Evolutionary conservation across 2,329 filamentous ascomycete genomes (phyloP).

Genomic region (Huntiella abstrusa): DNA sequence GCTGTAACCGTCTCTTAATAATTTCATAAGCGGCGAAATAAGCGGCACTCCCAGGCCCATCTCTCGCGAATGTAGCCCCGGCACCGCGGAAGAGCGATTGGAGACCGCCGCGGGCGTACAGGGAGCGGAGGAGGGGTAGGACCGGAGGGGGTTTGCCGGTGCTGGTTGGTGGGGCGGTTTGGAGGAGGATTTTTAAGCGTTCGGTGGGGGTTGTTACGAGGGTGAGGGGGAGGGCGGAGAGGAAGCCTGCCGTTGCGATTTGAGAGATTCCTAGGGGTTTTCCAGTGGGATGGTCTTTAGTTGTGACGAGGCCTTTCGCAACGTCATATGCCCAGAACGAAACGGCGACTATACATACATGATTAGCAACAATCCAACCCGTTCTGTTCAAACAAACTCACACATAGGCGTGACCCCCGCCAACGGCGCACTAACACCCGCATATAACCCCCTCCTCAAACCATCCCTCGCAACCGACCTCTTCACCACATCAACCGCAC

Average conservation of each 20-base stretch:
- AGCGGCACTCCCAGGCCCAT: conserved; percentile 79
- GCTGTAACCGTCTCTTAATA: conserved; percentile 74
- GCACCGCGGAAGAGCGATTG: conserved; percentile 84
- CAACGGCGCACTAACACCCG: conserved; percentile 86
- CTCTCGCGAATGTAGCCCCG: conserved; percentile 77
- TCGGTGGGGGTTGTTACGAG: conserved; percentile 97
- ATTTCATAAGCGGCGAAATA: conserved; percentile 98
- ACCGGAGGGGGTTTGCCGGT: conserved; percentile 83
- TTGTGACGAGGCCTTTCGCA: conserved; percentile 71
- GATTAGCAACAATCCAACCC: not conserved
- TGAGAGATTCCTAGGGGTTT: conserved; percentile 67
- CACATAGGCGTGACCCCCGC: conserved; percentile 98
- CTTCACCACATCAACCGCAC: conserved; percentile 77
- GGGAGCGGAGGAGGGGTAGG: conserved; percentile 74
- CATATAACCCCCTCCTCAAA: conserved; percentile 64
- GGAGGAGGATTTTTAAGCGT: conserved; percentile 94
- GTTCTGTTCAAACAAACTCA: conserved; percentile 30
- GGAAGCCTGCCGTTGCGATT: conserved; percentile 83
- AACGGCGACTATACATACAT: conserved; percentile 39
- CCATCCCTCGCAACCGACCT: conserved; percentile 82
- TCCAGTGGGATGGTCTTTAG: conserved; percentile 41
- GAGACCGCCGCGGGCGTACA: conserved; percentile 80
- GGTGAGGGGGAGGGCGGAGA: conserved; percentile 95
- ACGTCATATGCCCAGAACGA: conserved; percentile 82
- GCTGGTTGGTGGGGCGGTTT: conserved; percentile 76